Base-by-base conservation (phyloP, 176 grass and related monocot genomes). In the Otatea glauca region DNA sequence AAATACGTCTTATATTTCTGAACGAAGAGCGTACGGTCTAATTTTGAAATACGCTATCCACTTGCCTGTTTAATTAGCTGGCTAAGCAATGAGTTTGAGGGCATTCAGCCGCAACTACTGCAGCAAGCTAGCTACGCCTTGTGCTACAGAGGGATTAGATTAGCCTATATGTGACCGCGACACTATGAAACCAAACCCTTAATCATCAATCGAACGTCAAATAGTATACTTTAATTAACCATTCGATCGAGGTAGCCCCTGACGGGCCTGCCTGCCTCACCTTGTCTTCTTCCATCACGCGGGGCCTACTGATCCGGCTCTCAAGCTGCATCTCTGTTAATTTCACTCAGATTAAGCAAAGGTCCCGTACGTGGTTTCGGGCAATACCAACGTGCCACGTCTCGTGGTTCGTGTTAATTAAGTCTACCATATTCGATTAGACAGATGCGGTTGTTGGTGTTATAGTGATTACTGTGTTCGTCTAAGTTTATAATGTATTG, bases 221-320 rank as follows among this genome's bases (percentile, higher is more conserved):
- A 25, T 68, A 62, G 20, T 79, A 62, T 79, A 54, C 5, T 32
- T 87, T 92, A 84, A 42, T 83, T 69, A 86, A 81, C 7, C 44
- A 29, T 65, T 67, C 17, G 41, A 72, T 24, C 23, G 66, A 65
- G 70, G 80, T 44, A 77, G 62, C 13, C 16, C 16, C 18, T 62
- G 43, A 48, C 71, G 3, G 37, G 62, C 63, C 38, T 29, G 21
- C 38, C n/a, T 45, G 41, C 25, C 58, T 45, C 65, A 53, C 87
- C 84, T 92, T 92, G 92, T 92, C 87, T 63, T 84, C 81, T 70
- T 45, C 63, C 86, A 87, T 92, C 92, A 88, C 23, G 17, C 47
- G 55, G 87, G 92, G 5, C 87, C 89, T 59, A 85, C 47, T 13
- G 18, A 48, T 60, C 76, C 21, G 34, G 25, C 18, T 49, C 50